A percentile compares a stretch with the other conserved stretches of the same genome.
Conservation (phyloP, 2,329 filamentous ascomycete species). For the Colletotrichum cereale region DNA sequence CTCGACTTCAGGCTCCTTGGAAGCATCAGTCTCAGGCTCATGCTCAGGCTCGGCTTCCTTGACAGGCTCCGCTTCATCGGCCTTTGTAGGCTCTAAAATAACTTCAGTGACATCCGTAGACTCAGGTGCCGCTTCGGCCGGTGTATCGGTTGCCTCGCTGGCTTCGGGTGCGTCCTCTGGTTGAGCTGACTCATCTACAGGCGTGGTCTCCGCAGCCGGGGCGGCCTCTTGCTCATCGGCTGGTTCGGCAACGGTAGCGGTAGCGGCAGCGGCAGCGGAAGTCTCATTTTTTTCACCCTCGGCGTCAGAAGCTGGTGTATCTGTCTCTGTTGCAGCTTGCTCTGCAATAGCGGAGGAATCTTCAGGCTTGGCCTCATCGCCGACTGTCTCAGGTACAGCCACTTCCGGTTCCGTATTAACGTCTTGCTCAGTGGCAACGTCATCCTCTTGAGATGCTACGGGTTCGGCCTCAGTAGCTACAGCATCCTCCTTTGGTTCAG, state of each 20-base stretch:
- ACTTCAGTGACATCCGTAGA: neutral
- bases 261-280: neutral
- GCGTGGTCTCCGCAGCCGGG: neutral
- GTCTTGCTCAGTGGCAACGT: neutral
- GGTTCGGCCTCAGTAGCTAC: neutral
- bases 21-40: neutral
- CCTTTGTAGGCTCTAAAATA: neutral
- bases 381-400: neutral
- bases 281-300: neutral
- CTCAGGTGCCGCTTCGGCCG: neutral
- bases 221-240: neutral
- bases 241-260: neutral
- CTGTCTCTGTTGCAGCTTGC: neutral
- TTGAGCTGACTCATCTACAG: neutral
- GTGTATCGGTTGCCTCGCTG: neutral
- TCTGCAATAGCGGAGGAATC: neutral
- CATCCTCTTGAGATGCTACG: neutral
- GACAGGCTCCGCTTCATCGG: neutral
- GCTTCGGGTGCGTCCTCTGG: too few relatives aligned
- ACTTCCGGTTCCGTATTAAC: neutral
- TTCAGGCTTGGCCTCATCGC: neutral
- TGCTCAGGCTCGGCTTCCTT: neutral
- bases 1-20: conserved; percentile 3
- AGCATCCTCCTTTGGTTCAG: neutral
- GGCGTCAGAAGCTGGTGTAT: neutral